Conservation (phyloP, 2,329 filamentous ascomycete species). For the Hypoxylon sp. region DNA sequence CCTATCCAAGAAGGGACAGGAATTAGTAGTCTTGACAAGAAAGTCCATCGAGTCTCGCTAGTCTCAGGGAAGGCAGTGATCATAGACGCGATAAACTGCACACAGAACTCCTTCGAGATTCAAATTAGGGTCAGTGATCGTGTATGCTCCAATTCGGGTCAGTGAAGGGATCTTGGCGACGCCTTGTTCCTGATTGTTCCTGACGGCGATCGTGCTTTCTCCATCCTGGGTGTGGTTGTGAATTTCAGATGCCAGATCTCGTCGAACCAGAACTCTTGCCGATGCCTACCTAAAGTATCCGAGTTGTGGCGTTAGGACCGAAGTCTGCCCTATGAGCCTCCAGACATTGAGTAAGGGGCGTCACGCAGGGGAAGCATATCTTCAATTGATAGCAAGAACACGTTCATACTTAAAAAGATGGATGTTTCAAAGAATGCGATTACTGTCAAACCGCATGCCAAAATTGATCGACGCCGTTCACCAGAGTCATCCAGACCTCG, state of each 20-base stretch:
- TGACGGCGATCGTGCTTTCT: conserved; percentile 26
- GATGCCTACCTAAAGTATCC: conserved; percentile 15
- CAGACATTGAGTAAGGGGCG: conserved; percentile 33
- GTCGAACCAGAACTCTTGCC: conserved; percentile 12
- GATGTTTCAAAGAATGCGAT: conserved; percentile 41
- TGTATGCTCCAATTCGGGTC: conserved; percentile 12
- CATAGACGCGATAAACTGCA: conserved; percentile 6
- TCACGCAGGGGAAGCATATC: conserved; percentile 24
- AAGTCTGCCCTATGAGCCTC: conserved; percentile 31
- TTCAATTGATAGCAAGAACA: conserved; percentile 31
- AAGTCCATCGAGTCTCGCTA: conserved; percentile 8
- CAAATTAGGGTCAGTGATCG: conserved; percentile 16
- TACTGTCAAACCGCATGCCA: conserved; percentile 8
- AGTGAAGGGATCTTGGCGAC: conserved; percentile 36
- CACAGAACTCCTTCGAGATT: conserved; percentile 6
- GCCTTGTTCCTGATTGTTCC: conserved; percentile 39
- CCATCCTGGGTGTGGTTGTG: neutral
- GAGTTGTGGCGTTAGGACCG: conserved; percentile 9
- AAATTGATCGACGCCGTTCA: conserved; percentile 13
- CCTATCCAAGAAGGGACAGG: neutral
- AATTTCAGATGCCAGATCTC: conserved; percentile 10
- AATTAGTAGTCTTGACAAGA: conserved; percentile 4
- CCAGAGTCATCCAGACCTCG: conserved; percentile 6
- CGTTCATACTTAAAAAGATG: conserved; percentile 25
- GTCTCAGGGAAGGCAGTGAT: conserved; percentile 1